Evolutionary conservation across 208 protist genomes (phyloP).

Genomic region (Acanthamoeba culbertsoni): DNA sequence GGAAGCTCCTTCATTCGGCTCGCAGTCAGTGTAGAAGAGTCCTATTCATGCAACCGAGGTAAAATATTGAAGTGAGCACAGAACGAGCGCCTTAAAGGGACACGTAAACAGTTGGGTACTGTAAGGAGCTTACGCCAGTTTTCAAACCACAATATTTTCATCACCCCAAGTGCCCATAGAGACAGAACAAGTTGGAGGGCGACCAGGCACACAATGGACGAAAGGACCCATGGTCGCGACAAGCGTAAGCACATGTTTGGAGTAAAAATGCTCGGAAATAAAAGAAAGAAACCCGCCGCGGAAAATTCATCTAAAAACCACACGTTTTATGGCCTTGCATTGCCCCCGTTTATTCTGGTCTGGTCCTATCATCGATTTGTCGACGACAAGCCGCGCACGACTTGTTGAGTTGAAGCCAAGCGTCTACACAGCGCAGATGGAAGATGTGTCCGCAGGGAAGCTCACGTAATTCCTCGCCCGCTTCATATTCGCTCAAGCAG

Average conservation of each 20-base stretch:
- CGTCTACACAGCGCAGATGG: not conserved
- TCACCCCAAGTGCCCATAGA: not conserved
- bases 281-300: too few relatives aligned
- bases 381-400: not conserved
- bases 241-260: too few relatives aligned
- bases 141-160: not conserved
- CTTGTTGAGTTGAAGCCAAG: constrained; percentile 1
- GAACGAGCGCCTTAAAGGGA: not conserved
- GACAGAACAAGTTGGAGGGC: not conserved
- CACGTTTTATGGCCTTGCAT: too few relatives aligned
- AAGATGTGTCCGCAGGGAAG: not conserved
- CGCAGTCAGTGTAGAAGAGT: not conserved
- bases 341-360: too few relatives aligned
- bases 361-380: too few relatives aligned
- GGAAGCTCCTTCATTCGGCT: not conserved
- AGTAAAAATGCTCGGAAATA: too few relatives aligned
- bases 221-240: too few relatives aligned
- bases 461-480: not conserved
- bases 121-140: not conserved
- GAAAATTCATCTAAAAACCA: too few relatives aligned
- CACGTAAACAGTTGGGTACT: not conserved
- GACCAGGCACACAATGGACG: not conserved
- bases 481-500: constrained; percentile 30
- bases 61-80: not conserved
- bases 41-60: not conserved